These are phyloP conservation scores for Ophiostoma populinum DNA, from an alignment of 2,329 filamentous ascomycete genomes.

Conservation along the genomic window DNA sequence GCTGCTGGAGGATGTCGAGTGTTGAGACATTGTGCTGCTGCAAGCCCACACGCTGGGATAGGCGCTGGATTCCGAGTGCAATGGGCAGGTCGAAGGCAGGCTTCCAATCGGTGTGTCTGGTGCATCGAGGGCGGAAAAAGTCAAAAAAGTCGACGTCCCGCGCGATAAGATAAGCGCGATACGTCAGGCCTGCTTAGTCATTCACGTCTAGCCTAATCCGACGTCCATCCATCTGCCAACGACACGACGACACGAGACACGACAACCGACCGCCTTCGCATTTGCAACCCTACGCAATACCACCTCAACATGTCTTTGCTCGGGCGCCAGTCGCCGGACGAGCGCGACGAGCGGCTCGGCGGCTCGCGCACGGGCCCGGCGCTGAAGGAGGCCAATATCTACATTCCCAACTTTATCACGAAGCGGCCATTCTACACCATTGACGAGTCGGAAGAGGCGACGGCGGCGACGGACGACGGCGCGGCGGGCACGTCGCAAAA, in stretches of 20 bases:
- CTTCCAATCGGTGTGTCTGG: too few relatives aligned
- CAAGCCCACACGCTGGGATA: slow-evolving; percentile 5
- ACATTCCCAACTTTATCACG: slow-evolving; percentile 95
- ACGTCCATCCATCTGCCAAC: too few relatives aligned
- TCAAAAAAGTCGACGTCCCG: too few relatives aligned
- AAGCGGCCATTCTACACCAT: slow-evolving; percentile 93
- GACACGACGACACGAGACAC: too few relatives aligned
- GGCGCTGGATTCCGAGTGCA: not conserved
- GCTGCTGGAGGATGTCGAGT: slow-evolving; percentile 2
- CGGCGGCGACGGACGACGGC: not conserved
- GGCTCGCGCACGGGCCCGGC: slow-evolving; percentile 11
- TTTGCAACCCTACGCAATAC: too few relatives aligned
- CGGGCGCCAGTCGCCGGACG: slow-evolving; percentile 12
- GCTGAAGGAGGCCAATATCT: slow-evolving; percentile 82
- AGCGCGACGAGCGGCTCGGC: slow-evolving; percentile 11
- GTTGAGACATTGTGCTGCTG: slow-evolving; percentile 9
- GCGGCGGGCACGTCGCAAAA: not conserved
- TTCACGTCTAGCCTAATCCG: too few relatives aligned
- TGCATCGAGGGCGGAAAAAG: too few relatives aligned
- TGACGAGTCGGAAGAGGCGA: slow-evolving; percentile 19
- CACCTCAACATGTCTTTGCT: slow-evolving; percentile 11
- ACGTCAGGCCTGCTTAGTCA: too few relatives aligned
- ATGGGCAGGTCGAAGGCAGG: too few relatives aligned
- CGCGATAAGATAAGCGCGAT: too few relatives aligned
- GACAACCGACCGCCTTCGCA: too few relatives aligned